Evolutionary conservation across 352 stramenopile genomes (phyloP).

Genomic region (Globisporangium splendens): DNA sequence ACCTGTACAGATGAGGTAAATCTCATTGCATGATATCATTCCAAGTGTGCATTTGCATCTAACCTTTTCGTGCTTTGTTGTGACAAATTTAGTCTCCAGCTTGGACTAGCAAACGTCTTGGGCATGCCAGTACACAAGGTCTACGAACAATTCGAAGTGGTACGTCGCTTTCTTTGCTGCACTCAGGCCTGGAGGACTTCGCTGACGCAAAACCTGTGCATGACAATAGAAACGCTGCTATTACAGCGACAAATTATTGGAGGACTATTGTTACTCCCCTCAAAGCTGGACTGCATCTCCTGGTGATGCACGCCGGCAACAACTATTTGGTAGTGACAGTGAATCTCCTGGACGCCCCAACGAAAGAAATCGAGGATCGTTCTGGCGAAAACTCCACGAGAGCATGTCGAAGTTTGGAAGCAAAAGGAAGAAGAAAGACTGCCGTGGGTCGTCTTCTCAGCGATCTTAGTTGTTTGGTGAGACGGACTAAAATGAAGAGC

Average conservation of each 20-base stretch:
- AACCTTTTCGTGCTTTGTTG: not conserved
- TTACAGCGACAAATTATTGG: constrained; percentile 80
- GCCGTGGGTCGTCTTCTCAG: constrained; percentile 1
- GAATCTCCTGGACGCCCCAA: constrained; percentile 41
- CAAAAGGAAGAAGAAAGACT: constrained; percentile 46
- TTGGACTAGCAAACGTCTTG: constrained; percentile 70
- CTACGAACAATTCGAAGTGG: constrained; percentile 76
- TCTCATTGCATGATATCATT: not conserved
- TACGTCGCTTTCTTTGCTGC: constrained; percentile 16
- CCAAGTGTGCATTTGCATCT: not conserved
- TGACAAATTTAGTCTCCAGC: constrained; percentile 45
- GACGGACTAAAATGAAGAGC: too few species aligned
- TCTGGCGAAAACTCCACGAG: constrained; percentile 75
- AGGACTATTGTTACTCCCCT: constrained; percentile 80
- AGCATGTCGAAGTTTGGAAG: constrained; percentile 66
- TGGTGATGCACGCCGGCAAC: constrained; percentile 58
- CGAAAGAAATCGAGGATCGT: constrained; percentile 34
- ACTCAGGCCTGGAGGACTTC: too few species aligned
- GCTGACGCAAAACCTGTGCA: too few species aligned
- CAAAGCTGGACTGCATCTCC: constrained; percentile 83
- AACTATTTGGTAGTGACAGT: constrained; percentile 63
- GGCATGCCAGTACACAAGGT: constrained; percentile 61
- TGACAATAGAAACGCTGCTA: constrained; percentile 57
- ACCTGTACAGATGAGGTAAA: constrained; percentile 78
- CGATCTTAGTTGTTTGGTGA: too few species aligned